A percentile compares a stretch with the other conserved stretches of the same genome.
Evolutionary conservation across 495 filamentous ascomycete species (phyloP).

Genomic region (Aspergillus haitiensis): DNA sequence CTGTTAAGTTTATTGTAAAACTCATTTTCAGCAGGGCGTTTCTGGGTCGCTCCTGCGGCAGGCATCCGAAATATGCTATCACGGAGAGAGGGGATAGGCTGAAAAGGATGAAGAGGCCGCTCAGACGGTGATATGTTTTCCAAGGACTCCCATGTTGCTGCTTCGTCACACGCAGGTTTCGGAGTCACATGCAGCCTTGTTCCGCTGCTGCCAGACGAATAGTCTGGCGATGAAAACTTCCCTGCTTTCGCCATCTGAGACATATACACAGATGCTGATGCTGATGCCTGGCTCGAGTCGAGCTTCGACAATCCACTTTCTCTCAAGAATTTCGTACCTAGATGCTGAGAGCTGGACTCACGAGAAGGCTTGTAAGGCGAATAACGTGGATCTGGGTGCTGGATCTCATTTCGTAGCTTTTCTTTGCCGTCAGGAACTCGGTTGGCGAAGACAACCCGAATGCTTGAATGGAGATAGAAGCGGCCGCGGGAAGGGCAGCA

Average conservation of each 20-base stretch:
- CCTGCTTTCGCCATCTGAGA: slow-evolving; percentile 1
- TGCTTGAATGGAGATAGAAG: slow-evolving; percentile 86
- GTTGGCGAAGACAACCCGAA: slow-evolving; percentile 96
- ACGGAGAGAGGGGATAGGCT: slow-evolving; percentile 26
- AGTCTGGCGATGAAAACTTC: background rate
- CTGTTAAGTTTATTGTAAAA: slow-evolving; percentile 67
- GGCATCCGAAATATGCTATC: slow-evolving; percentile 27
- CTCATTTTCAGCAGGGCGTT: slow-evolving; percentile 22
- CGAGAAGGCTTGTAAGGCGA: slow-evolving; percentile 74
- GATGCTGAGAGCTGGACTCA: slow-evolving; percentile 34
- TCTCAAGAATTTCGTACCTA: slow-evolving; percentile 43
- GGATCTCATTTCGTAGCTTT: slow-evolving; percentile 85
- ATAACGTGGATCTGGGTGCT: slow-evolving; percentile 84
- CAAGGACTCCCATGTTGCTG: background rate
- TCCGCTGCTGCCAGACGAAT: slow-evolving; percentile 1
- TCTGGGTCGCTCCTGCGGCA: slow-evolving; percentile 7
- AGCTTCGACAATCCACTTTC: slow-evolving; percentile 59
- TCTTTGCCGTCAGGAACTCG: slow-evolving; percentile 97
- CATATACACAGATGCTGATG: slow-evolving; percentile 21
- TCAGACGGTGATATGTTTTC: slow-evolving; percentile 1
- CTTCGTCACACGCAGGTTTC: background rate
- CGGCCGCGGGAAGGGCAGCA: slow-evolving; percentile 82
- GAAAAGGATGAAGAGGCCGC: slow-evolving; percentile 23
- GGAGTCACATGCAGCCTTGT: background rate
- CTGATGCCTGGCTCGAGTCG: slow-evolving; percentile 54